Conservation (phyloP, 306 rosid species). For the Fagus crenata region DNA sequence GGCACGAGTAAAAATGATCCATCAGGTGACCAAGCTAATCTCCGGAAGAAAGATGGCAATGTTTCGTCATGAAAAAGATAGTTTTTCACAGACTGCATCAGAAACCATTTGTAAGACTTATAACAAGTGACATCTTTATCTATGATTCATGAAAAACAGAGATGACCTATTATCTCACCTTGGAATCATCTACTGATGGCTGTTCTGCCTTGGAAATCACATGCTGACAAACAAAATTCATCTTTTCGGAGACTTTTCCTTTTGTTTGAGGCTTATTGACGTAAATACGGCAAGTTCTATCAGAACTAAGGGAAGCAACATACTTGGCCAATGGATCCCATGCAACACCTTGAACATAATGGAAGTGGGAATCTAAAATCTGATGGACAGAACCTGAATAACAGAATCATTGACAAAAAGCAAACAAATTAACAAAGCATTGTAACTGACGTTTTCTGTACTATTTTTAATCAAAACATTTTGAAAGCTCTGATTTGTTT, state of each 20-base stretch:
- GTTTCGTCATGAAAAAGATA: constrained; percentile 94
- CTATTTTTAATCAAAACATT: constrained; percentile 4
- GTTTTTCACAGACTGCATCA: constrained; percentile 59
- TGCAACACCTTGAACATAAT: constrained; percentile 98
- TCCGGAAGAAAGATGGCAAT: constrained; percentile 89
- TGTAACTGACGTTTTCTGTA: constrained; percentile 16
- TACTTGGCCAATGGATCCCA: constrained; percentile 87
- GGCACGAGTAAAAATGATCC: constrained; percentile 90
- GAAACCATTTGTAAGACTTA: constrained; percentile 29
- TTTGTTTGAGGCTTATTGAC: constrained; percentile 63
- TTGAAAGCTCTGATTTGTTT: background rate
- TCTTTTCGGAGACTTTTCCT: constrained; percentile 60
- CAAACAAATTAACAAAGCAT: constrained; percentile 16
- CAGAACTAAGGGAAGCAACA: constrained; percentile 87
- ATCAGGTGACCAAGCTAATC: constrained; percentile 97
- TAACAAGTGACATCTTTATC: constrained; percentile 25
- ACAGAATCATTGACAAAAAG: constrained; percentile 25
- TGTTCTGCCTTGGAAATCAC: constrained; percentile 77
- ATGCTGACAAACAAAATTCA: constrained; percentile 72
- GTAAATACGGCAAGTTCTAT: constrained; percentile 85
- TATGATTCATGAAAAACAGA: constrained; percentile 8
- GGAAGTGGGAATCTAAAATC: constrained; percentile 76
- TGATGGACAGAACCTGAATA: constrained; percentile 79
- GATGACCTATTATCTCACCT: constrained; percentile 49
- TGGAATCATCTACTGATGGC: constrained; percentile 52